A percentile compares a stretch with the other conserved stretches of the same genome.
These are phyloP conservation scores for Orbilia javanica DNA, from an alignment of 2,329 filamentous ascomycete genomes.

Conservation along the genomic window DNA sequence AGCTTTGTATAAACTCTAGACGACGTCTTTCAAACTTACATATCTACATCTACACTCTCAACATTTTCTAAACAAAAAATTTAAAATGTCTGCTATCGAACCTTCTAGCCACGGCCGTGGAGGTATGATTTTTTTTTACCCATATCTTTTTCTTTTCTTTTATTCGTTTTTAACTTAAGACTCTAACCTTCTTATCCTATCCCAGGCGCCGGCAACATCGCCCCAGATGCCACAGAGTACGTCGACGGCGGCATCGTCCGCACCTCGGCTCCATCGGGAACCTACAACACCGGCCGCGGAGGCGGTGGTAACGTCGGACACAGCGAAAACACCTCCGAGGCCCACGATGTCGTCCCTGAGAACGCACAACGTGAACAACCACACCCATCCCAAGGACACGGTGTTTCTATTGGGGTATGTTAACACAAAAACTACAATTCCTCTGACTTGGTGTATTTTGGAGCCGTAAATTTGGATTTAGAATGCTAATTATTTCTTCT, in stretches of 20 bases:
- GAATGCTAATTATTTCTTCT: not conserved
- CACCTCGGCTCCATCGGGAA: constrained; percentile 65
- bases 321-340: constrained; percentile 64
- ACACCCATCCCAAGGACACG: constrained; percentile 44
- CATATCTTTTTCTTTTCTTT: not conserved
- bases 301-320: constrained; percentile 74
- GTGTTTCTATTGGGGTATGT: constrained; percentile 62
- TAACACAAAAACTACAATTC: not conserved
- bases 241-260: constrained; percentile 75
- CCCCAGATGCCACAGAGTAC: constrained; percentile 72
- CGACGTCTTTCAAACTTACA: not conserved
- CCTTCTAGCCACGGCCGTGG: constrained; percentile 54
- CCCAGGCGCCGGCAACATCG: constrained; percentile 70
- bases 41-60: not conserved
- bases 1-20: not conserved
- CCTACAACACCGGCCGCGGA: constrained; percentile 71
- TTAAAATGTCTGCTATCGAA: constrained; percentile 22
- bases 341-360: constrained; percentile 39
- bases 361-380: constrained; percentile 38
- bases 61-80: too few relatives aligned
- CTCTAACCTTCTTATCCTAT: not conserved
- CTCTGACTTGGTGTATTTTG: too few relatives aligned
- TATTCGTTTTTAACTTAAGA: not conserved
- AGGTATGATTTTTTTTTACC: constrained; percentile 27
- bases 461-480: not conserved